A percentile compares a stretch with the other conserved stretches of the same genome.
Conservation (phyloP, 2,329 filamentous ascomycete genomes). For the Diplodia corticola region DNA sequence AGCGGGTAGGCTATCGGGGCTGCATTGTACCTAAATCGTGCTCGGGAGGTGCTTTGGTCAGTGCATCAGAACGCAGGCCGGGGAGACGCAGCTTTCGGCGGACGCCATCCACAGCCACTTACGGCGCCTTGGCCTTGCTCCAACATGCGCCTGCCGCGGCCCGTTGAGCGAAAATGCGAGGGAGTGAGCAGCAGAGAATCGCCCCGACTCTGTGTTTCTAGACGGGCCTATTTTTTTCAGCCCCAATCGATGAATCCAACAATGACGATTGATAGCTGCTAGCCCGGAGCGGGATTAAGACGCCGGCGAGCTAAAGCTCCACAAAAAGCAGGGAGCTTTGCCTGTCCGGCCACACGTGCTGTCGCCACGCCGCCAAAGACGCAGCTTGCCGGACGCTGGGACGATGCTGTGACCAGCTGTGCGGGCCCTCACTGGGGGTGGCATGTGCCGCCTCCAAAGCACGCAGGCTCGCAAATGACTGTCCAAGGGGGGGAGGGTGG, state of each 20-base stretch:
- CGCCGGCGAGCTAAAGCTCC: constrained; percentile 12
- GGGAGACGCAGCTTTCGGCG: constrained; percentile 8
- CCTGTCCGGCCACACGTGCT: constrained; percentile 8
- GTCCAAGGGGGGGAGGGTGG: background rate
- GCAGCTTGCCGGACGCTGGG: constrained; percentile 20
- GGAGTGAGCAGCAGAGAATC: background rate
- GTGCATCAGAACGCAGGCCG: constrained; percentile 4
- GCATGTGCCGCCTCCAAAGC: constrained; percentile 9
- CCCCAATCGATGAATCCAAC: constrained; percentile 1
- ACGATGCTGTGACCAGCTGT: constrained; percentile 11
- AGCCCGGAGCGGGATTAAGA: background rate
- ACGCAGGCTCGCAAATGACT: constrained; percentile 11
- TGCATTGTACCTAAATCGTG: constrained; percentile 19
- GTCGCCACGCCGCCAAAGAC: constrained; percentile 8
- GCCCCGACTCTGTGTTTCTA: constrained; percentile 2
- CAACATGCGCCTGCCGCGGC: background rate
- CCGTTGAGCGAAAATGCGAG: background rate
- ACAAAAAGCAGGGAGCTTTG: constrained; percentile 9
- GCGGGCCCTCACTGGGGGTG: background rate
- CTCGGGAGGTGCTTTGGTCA: constrained; percentile 19
- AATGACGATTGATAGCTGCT: background rate
- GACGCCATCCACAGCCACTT: background rate
- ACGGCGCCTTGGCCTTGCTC: background rate
- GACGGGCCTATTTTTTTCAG: constrained; percentile 8
- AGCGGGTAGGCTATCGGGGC: constrained; percentile 18